A percentile compares a stretch with the other conserved stretches of the same genome.
phyloP scores from a whole-genome alignment of 2,329 filamentous ascomycete genomes.

The Diaporthe helianthi region DNA sequence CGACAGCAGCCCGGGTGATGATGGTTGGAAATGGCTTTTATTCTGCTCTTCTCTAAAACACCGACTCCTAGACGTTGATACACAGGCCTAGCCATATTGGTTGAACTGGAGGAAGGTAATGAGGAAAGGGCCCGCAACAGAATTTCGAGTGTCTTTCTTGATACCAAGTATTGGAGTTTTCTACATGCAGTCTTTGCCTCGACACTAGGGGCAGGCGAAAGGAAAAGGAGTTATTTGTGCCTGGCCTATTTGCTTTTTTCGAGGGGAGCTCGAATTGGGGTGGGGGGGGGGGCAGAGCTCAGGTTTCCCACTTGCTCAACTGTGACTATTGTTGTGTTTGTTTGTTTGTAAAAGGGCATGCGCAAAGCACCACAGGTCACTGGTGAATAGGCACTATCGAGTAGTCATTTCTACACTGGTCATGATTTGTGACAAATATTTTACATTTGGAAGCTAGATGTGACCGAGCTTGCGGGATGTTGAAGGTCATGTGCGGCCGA shows the following conservation, averaged over 20 bases:
- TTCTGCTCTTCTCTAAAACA: neutral
- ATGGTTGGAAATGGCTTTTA: neutral
- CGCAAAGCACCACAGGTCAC: neutral
- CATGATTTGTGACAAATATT: too few relatives aligned
- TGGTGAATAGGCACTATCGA: too few relatives aligned
- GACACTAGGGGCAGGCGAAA: neutral
- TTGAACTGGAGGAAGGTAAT: neutral
- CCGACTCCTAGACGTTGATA: neutral
- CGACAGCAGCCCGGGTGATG: neutral
- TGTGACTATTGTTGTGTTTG: conserved; percentile 8
- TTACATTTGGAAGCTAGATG: too few relatives aligned
- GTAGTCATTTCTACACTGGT: too few relatives aligned
- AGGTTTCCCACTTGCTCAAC: neutral
- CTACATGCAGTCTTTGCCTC: conserved; percentile 3
- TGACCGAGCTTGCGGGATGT: too few relatives aligned
- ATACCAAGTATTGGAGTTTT: conserved; percentile 27
- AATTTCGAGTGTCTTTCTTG: conserved; percentile 11
- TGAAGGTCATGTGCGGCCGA: too few relatives aligned
- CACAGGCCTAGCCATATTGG: neutral
- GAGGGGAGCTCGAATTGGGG: too few relatives aligned
- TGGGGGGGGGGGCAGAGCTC: too few relatives aligned
- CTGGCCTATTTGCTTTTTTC: neutral
- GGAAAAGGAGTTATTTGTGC: conserved; percentile 4
- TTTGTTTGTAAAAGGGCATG: neutral
- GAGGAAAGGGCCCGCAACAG: neutral